These are phyloP conservation scores for Pseudogymnoascus sp. DNA, from an alignment of 2,329 filamentous ascomycete species.

Conservation along the genomic window DNA sequence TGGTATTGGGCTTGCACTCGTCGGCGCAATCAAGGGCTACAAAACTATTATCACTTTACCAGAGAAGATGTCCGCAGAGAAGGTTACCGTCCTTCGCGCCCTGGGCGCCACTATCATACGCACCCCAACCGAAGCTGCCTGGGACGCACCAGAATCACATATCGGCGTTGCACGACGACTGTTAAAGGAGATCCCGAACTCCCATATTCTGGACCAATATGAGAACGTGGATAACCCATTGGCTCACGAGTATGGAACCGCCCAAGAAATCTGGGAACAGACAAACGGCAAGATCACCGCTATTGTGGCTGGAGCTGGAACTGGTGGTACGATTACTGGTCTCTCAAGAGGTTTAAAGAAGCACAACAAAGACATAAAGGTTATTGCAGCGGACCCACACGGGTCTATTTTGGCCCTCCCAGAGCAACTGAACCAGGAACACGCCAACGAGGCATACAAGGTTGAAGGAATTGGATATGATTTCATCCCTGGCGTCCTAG, in stretches of 20 bases:
- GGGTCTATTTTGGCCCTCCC: constrained; percentile 87
- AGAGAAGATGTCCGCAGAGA: constrained; percentile 99
- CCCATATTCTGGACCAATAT: constrained; percentile 96
- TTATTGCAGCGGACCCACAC: constrained; percentile 85
- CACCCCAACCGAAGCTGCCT: constrained; percentile 91
- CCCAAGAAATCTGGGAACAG: constrained; percentile 93
- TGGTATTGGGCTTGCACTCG: constrained; percentile 88
- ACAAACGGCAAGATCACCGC: constrained; percentile 74
- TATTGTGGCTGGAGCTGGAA: constrained; percentile 85
- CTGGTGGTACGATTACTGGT: constrained; percentile 90
- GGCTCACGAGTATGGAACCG: constrained; percentile 89
- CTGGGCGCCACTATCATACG: constrained; percentile 96
- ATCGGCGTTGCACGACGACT: constrained; percentile 88
- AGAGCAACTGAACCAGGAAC: constrained; percentile 66
- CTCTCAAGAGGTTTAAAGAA: constrained; percentile 78
- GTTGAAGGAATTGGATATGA: constrained; percentile 99
- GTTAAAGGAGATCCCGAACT: constrained; percentile 92
- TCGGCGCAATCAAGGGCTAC: constrained; percentile 94
- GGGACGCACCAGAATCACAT: constrained; percentile 89
- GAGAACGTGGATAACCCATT: constrained; percentile 83
- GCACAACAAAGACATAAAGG: constrained; percentile 76
- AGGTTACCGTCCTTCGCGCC: constrained; percentile 88
- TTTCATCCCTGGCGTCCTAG: constrained; percentile 90
- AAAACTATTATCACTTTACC: constrained; percentile 97
- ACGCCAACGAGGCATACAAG: constrained; percentile 82